Evolutionary conservation across 495 filamentous ascomycete species (phyloP), one percentile per base, ranked within the genome.

Genomic region (Xylaria flabelliformis): DNA sequence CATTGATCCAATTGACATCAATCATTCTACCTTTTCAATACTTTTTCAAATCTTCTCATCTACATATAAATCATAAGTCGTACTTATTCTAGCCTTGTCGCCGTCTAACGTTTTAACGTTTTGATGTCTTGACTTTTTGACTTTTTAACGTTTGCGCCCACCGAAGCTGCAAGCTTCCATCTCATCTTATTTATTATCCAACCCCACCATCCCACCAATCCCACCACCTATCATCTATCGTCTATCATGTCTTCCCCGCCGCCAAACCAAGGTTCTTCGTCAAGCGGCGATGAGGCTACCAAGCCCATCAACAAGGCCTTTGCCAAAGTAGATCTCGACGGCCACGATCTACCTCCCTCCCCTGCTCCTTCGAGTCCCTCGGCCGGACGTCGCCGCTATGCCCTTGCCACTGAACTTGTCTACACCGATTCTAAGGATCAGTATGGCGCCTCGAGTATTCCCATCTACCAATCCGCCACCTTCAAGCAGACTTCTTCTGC

Each of bases 391-490:
- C 90, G 91, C 71, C 85, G 86, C 56, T 99, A 98, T 82, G 94
- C 95, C 61, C 88, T 98, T 71, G 95, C 95, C 51, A 99, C 96
- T 9, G 96, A 98, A 81, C 85, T 99, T 69, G 97, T 99, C 42
- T 98, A 94, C 79, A 98, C 95, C 50, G 96, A 99, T 72, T 87
- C 92, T 80, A 94, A 89, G 80, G 96, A 99, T 81, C 96, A 99
- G 83, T 97, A 98, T 83, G 94, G 95, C 81, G 89, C 96, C 56
- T 96, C 93, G 75, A 97, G 93, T 78, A 92, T 96, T 75, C 96
- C 96, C 53, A 98, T 99, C 78, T 99, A 99, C 81, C 96, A 97
- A 90, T 95, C 93, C 64, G 96, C 96, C 56, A 99, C 96, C 48
- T 99, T 99, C 86, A 98, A 98, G 82, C 96, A 98, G 84, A 89